Percentiles rank a stretch among this genome's conserved stretches.
phyloP scores from a whole-genome alignment of 768 basidiomycete species.

The Hericium alpestre region DNA sequence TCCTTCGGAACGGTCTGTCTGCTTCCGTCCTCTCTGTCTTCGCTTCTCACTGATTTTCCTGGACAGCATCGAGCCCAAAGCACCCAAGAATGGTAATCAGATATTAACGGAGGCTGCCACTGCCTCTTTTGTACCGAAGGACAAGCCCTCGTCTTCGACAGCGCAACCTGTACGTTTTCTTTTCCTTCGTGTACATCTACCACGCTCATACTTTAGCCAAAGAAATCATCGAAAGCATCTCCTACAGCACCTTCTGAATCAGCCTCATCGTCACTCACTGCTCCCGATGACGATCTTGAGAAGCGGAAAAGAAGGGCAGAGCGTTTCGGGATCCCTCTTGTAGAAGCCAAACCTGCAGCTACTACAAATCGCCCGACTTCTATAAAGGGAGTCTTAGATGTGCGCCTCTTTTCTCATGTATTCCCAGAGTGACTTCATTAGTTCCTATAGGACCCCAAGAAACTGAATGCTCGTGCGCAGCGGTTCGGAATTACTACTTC shows the following conservation, averaged over 20 bases:
- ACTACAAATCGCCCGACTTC: constrained; percentile 5
- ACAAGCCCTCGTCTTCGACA: neutral
- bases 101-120: too few species aligned
- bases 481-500: constrained; percentile 36
- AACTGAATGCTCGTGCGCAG: constrained; percentile 40
- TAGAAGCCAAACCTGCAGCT: constrained; percentile 29
- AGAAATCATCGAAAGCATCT: neutral
- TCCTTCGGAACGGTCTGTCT: constrained; percentile 22
- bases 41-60: neutral
- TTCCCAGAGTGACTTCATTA: neutral
- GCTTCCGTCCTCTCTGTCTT: neutral
- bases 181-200: neutral
- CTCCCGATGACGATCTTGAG: constrained; percentile 40
- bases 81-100: neutral
- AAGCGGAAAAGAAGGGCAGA: constrained; percentile 52
- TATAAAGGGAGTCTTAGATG: neutral
- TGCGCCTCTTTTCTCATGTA: neutral
- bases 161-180: neutral
- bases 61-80: neutral
- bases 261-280: constrained; percentile 1
- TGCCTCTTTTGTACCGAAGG: neutral
- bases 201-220: neutral
- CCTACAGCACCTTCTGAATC: neutral
- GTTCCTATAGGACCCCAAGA: constrained; percentile 21
- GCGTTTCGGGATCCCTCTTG: constrained; percentile 61